Evolutionary conservation across 768 basidiomycete species (phyloP).

Genomic region (Naematelia aurantialba): DNA sequence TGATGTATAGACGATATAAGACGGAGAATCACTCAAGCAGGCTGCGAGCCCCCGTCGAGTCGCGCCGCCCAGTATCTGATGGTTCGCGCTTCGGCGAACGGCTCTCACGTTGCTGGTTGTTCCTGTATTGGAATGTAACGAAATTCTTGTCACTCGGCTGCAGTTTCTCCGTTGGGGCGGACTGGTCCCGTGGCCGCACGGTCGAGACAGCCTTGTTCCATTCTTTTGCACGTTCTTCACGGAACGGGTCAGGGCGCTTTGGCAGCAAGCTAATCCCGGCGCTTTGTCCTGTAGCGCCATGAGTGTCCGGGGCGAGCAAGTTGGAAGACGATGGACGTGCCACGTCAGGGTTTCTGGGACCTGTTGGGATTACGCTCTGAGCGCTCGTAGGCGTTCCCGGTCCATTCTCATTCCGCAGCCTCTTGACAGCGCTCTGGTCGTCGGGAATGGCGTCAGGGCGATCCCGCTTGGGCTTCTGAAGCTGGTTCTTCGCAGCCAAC

Average conservation of each 20-base stretch:
- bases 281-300: neutral
- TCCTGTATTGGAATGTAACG: neutral
- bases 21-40: neutral
- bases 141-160: neutral
- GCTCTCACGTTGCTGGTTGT: slow-evolving; percentile 2
- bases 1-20: neutral
- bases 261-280: neutral
- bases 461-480: neutral
- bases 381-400: neutral
- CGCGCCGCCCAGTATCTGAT: neutral
- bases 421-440: neutral
- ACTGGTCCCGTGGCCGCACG: neutral
- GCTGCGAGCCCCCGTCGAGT: neutral
- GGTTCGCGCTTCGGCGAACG: slow-evolving; percentile 3
- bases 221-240: slow-evolving; percentile 4
- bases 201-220: slow-evolving; percentile 10
- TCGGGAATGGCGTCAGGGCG: neutral
- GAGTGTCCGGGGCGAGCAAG: neutral
- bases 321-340: neutral
- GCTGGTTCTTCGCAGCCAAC: neutral
- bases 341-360: neutral
- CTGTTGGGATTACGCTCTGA: neutral
- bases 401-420: neutral
- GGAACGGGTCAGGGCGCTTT: neutral
- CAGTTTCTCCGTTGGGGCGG: neutral